A percentile compares a stretch with the other conserved stretches of the same genome.
Conservation (phyloP, 129 eudicot species). For the Oenanthe sinensis region DNA sequence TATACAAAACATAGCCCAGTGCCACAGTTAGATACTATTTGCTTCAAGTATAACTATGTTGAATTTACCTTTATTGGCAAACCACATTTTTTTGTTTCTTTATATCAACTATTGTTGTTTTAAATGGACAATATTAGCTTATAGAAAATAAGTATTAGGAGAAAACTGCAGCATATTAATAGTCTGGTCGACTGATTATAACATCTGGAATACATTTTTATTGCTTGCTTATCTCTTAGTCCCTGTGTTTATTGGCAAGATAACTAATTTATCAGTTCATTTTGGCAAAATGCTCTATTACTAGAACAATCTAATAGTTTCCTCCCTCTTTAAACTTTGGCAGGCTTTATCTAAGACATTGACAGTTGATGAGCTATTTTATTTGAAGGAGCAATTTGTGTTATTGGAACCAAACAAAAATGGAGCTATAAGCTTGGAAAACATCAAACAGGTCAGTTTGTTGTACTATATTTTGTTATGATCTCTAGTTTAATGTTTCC, state of each 20-base stretch:
- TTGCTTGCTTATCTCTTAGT: not conserved
- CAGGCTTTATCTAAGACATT: slow-evolving; percentile 91
- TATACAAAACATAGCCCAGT: not conserved
- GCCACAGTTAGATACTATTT: not conserved
- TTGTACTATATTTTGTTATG: slow-evolving; percentile 3
- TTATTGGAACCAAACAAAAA: slow-evolving; percentile 70
- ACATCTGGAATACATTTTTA: not conserved
- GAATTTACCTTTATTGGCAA: not conserved
- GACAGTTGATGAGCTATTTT: slow-evolving; percentile 70
- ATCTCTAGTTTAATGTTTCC: slow-evolving; percentile 1
- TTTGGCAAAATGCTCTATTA: not conserved
- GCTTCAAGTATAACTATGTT: not conserved
- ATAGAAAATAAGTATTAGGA: not conserved
- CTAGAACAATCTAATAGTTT: not conserved
- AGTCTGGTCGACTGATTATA: not conserved
- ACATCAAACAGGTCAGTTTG: slow-evolving; percentile 59
- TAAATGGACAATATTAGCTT: not conserved
- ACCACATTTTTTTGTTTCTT: not conserved
- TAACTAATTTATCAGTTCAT: not conserved
- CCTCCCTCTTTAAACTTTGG: slow-evolving; percentile 2
- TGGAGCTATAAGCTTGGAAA: slow-evolving; percentile 78
- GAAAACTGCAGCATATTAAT: not conserved
- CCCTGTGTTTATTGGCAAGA: not conserved
- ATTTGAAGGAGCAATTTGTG: slow-evolving; percentile 71
- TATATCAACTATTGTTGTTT: not conserved